Evolutionary conservation across 2,329 filamentous ascomycete species (phyloP).

Genomic region (Onygena corvina): DNA sequence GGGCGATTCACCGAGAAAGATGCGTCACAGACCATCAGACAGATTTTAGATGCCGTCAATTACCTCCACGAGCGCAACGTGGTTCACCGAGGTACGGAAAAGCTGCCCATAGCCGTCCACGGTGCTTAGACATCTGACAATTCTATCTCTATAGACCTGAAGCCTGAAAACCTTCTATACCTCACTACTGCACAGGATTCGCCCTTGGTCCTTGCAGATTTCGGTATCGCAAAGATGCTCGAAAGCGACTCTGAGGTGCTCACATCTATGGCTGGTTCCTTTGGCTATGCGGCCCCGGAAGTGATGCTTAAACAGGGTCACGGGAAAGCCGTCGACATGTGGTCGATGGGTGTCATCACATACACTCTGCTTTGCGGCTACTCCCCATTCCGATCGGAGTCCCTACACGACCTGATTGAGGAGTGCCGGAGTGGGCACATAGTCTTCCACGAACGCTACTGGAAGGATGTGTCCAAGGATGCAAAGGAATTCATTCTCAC

Average conservation of each 20-base stretch:
- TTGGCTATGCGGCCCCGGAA: conserved; percentile 93
- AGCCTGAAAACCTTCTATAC: conserved; percentile 95
- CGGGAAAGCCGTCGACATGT: conserved; percentile 98
- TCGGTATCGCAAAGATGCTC: conserved; percentile 97
- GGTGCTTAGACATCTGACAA: conserved; percentile 9
- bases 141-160: conserved; percentile 58
- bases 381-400: conserved; percentile 94
- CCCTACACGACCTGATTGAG: conserved; percentile 80
- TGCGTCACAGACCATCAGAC: conserved; percentile 85
- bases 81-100: conserved; percentile 70
- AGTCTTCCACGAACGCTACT: conserved; percentile 94
- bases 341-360: conserved; percentile 96
- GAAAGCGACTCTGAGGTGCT: conserved; percentile 82
- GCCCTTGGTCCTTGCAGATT: conserved; percentile 85
- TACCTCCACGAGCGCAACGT: conserved; percentile 92
- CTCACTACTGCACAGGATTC: conserved; percentile 66
- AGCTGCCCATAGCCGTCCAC: not conserved
- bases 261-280: conserved; percentile 96
- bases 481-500: conserved; percentile 86
- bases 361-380: conserved; percentile 97
- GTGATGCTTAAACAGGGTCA: conserved; percentile 97
- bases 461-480: conserved; percentile 91
- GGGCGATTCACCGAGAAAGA: conserved; percentile 98
- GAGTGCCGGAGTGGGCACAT: conserved; percentile 77
- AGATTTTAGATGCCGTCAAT: conserved; percentile 83